These are phyloP conservation scores for Pseudozyma sp. DNA, from an alignment of 1,284 basidiomycete genomes.

Conservation along the genomic window DNA sequence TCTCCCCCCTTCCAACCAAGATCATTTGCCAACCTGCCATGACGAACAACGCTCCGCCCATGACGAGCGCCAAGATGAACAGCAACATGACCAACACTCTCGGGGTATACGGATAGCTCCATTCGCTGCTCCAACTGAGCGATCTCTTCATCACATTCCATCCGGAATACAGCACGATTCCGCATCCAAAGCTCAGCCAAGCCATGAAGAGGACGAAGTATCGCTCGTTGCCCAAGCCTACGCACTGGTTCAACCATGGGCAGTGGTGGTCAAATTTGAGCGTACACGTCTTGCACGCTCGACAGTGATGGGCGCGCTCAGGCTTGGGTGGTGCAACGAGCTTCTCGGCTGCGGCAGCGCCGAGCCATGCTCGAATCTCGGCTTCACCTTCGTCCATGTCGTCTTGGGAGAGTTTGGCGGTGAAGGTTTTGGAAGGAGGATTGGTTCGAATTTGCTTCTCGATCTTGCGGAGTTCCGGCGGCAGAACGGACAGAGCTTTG, in stretches of 20 bases:
- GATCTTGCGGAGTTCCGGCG: constrained; percentile 61
- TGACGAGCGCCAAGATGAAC: constrained; percentile 78
- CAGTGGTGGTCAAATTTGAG: constrained; percentile 78
- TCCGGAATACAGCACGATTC: constrained; percentile 47
- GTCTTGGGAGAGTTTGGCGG: constrained; percentile 38
- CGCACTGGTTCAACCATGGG: constrained; percentile 94
- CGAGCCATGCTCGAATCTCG: constrained; percentile 62
- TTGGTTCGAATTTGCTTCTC: constrained; percentile 54
- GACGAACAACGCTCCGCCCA: constrained; percentile 80
- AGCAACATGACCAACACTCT: constrained; percentile 76
- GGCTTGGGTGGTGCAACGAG: constrained; percentile 75
- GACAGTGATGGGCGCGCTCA: constrained; percentile 93
- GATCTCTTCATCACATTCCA: constrained; percentile 26
- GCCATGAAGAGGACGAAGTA: constrained; percentile 96
- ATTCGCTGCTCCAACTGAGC: constrained; percentile 67
- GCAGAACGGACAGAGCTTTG: constrained; percentile 57
- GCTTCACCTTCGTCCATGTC: constrained; percentile 59
- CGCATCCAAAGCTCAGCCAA: constrained; percentile 59
- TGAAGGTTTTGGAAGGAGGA: constrained; percentile 21
- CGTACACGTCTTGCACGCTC: constrained; percentile 89
- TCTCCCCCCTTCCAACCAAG: constrained; percentile 82
- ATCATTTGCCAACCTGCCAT: constrained; percentile 86
- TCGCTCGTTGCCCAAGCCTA: constrained; percentile 93
- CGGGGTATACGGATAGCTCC: constrained; percentile 77
- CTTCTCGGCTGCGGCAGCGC: constrained; percentile 48